Conservation (phyloP, 2,329 filamentous ascomycete species). For the Hypomyces perniciosus region DNA sequence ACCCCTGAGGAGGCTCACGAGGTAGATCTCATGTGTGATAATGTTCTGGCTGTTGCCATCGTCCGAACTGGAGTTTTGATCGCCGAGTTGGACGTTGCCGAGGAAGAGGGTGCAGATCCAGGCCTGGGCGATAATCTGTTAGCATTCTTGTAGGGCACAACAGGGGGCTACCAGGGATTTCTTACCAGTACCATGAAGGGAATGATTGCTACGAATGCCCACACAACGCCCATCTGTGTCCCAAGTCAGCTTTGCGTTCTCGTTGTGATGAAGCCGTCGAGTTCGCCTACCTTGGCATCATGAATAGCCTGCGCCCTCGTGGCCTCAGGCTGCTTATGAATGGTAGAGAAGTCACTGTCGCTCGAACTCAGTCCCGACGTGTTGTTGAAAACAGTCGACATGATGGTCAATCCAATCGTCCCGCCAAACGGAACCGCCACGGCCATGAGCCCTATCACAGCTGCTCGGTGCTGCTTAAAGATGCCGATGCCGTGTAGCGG, state of each 20-base stretch:
- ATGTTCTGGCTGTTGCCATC: constrained; percentile 22
- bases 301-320: constrained; percentile 17
- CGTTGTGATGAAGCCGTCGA: neutral
- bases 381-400: constrained; percentile 66
- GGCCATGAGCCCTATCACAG: constrained; percentile 53
- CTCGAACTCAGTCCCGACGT: constrained; percentile 25
- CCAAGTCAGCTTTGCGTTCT: neutral
- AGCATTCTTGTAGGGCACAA: neutral
- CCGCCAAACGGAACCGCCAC: constrained; percentile 59
- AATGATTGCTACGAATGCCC: constrained; percentile 56
- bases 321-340: constrained; percentile 14
- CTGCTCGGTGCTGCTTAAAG: constrained; percentile 51
- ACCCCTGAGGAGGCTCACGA: constrained; percentile 18
- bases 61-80: constrained; percentile 17
- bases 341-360: constrained; percentile 20
- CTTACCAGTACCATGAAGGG: constrained; percentile 47
- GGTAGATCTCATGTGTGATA: constrained; percentile 25
- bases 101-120: constrained; percentile 23
- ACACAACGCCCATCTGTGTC: constrained; percentile 50
- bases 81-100: constrained; percentile 26
- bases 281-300: constrained; percentile 21
- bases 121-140: constrained; percentile 14
- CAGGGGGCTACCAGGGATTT: neutral
- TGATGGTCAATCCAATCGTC: constrained; percentile 58
- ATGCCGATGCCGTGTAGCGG: constrained; percentile 58